A percentile compares a stretch with the other conserved stretches of the same genome.
phyloP scores from a whole-genome alignment of 345 rosid species.

The Syzygium oleosum region DNA sequence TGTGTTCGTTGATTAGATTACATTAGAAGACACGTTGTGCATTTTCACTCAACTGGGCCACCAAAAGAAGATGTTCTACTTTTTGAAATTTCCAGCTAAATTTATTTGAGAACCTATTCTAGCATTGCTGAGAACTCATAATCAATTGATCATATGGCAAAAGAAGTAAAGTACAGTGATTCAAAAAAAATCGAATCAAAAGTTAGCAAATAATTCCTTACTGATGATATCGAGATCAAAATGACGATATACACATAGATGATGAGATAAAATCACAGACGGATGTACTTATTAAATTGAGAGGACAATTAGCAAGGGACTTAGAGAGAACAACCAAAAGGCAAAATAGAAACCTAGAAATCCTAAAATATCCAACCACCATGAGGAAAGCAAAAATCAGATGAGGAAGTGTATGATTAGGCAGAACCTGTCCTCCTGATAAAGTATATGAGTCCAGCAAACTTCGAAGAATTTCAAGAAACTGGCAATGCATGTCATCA shows the following conservation, averaged over 20 bases:
- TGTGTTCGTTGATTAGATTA: neutral
- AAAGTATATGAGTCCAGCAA: slow-evolving; percentile 81
- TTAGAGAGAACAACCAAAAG: neutral
- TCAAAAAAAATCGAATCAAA: neutral
- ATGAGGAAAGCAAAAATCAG: neutral
- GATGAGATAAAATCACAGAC: neutral
- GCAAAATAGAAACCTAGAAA: neutral
- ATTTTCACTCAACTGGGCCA: neutral
- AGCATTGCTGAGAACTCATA: neutral
- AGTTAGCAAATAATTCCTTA: neutral
- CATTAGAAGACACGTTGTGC: neutral
- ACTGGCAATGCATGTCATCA: slow-evolving; percentile 95
- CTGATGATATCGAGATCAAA: neutral
- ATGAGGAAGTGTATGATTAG: neutral
- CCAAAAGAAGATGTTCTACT: neutral
- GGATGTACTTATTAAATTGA: neutral
- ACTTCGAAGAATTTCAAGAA: slow-evolving; percentile 95
- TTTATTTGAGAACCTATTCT: neutral
- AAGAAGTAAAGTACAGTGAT: neutral
- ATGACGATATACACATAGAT: neutral
- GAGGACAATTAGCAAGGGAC: neutral
- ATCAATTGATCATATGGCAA: neutral
- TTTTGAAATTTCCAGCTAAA: neutral
- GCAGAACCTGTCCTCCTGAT: slow-evolving; percentile 64
- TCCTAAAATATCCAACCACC: neutral